These are phyloP conservation scores for Chalciporus piperatus DNA, from an alignment of 768 basidiomycete species.

Conservation along the genomic window DNA sequence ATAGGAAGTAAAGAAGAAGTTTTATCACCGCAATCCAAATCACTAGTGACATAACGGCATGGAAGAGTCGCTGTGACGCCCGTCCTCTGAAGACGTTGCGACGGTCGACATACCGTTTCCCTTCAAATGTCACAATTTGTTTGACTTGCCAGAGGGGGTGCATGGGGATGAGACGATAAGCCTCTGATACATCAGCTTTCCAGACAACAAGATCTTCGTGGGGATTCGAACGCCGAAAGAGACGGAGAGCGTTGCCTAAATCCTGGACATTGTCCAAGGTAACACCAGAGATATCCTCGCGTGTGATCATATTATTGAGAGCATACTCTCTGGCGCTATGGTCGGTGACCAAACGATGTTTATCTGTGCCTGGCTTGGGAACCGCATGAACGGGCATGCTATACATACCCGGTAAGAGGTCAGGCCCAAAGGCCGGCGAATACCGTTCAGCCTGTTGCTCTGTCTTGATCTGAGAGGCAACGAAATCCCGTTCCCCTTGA, in stretches of 20 bases:
- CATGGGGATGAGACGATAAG: conserved; percentile 36
- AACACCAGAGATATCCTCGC: conserved; percentile 19
- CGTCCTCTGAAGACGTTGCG: conserved; percentile 25
- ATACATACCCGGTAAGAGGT: conserved; percentile 40
- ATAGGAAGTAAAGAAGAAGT: conserved; percentile 8
- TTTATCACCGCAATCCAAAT: conserved; percentile 27
- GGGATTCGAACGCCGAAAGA: neutral
- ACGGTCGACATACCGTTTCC: conserved; percentile 18
- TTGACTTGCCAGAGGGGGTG: conserved; percentile 42
- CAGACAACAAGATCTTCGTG: conserved; percentile 5
- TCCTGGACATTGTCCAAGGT: conserved; percentile 36
- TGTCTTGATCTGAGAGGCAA: conserved; percentile 17
- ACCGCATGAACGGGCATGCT: conserved; percentile 36
- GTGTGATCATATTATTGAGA: conserved; percentile 34
- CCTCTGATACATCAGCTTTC: conserved; percentile 39
- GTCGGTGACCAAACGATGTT: conserved; percentile 37
- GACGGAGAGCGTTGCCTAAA: conserved; percentile 17
- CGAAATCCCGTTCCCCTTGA: conserved; percentile 17
- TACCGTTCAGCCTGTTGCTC: conserved; percentile 4
- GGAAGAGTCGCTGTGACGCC: conserved; percentile 23
- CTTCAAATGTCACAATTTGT: conserved; percentile 29
- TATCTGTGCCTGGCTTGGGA: conserved; percentile 40
- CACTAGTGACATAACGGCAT: conserved; percentile 32
- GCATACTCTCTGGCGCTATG: conserved; percentile 35
- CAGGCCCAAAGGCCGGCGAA: conserved; percentile 24